Conservation (phyloP, 345 rosid genomes). For the Gossypium rotundifolium region DNA sequence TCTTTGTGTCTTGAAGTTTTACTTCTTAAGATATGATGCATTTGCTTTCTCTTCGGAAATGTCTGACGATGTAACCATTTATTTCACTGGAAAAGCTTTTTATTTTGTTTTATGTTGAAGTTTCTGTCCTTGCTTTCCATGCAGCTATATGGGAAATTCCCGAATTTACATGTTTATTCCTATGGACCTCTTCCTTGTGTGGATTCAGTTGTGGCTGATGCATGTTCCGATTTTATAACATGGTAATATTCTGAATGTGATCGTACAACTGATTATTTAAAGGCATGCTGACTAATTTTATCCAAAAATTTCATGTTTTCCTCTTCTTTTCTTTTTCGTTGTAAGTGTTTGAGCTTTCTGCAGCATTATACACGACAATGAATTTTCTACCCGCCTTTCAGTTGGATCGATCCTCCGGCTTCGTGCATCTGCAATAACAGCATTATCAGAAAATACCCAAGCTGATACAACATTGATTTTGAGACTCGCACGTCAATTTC, state of each 20-base stretch:
- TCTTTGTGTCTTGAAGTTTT: not conserved
- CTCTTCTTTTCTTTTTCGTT: not conserved
- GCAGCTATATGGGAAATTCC: conserved; percentile 58
- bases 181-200: conserved; percentile 89
- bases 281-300: not conserved
- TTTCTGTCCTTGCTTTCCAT: not conserved
- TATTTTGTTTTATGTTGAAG: not conserved
- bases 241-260: conserved; percentile 41
- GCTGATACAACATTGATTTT: conserved; percentile 55
- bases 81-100: not conserved
- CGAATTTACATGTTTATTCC: conserved; percentile 65
- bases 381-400: conserved; percentile 88
- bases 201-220: conserved; percentile 63
- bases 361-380: conserved; percentile 79
- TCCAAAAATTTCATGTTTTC: not conserved
- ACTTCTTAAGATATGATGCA: not conserved
- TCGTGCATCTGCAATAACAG: conserved; percentile 70
- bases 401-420: conserved; percentile 81
- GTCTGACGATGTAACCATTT: not conserved
- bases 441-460: conserved; percentile 60
- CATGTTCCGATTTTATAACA: conserved; percentile 77
- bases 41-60: not conserved
- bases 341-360: conserved; percentile 32
- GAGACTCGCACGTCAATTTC: conserved; percentile 71
- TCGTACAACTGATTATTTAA: conserved; percentile 12